Base-by-base conservation (phyloP, 305 asterid genomes). In the Andrographis paniculata region DNA sequence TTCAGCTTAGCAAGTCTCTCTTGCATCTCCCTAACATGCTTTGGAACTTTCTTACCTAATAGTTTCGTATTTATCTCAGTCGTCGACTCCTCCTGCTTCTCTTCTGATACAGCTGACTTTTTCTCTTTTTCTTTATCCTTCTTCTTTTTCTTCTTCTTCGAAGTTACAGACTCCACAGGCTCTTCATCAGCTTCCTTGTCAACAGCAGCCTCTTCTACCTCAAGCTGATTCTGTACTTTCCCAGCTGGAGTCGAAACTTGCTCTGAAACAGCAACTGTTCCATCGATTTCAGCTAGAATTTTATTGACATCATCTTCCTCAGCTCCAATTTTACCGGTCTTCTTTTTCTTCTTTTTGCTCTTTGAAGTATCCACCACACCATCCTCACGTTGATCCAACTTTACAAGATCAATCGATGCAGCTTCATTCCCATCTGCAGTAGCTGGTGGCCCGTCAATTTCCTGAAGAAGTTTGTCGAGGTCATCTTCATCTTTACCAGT, bases 91-190 rank as follows among this genome's bases (percentile, higher is more conserved):
- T 74, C 93, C 41, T 55, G 77, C 61, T 76, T 83, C 52, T 83
- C 96, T 64, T 80, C 99, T n/a, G 42, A 13, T 13, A 45, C 87
- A 6, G 75, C 86, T 4, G 80, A 82, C 72, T 84, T 81, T 60
- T 80, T 80, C 54, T 82, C 87, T 63, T 80, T 84, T 48, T 84
- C 87, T 54, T 84, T 80, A 13, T 76, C 92, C 77, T 86, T 91
- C 82, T 91, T 91, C 77, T 86, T 91, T 56, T 87, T 87, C 84
- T 84, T 87, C 83, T 87, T 92, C 82, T 82, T 92, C 15, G 94
- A 74, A 31, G 94, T 69, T 17, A 64, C 94, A 50, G 99, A 59
- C 69, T 84, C 95, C 9, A 43, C 67, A 42, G 71, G 74, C 22
- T 76, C 87, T 41, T 71, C 84, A 41, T n/a, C n/a, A n/a, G 71